phyloP scores from a whole-genome alignment of 176 grass and related monocot species.

The Hyparrhenia diplandra region DNA sequence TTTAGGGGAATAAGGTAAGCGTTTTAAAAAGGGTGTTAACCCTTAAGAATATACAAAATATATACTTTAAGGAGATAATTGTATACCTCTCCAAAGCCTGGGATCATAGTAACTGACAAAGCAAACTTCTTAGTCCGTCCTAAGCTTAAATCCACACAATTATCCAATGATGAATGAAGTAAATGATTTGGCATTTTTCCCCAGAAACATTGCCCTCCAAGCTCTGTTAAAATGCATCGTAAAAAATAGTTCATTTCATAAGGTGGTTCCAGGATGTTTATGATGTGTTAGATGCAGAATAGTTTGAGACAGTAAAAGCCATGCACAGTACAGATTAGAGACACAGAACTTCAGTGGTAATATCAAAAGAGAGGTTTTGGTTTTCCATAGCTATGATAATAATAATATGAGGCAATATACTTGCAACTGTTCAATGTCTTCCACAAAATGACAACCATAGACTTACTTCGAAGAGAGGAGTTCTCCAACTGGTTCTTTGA shows the following conservation, averaged over 20 bases:
- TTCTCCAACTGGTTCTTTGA: slow-evolving; percentile 16
- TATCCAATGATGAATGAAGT: slow-evolving; percentile 63
- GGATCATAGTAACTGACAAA: slow-evolving; percentile 59
- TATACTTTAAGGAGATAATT: background rate
- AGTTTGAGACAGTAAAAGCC: background rate
- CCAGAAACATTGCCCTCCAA: slow-evolving; percentile 79
- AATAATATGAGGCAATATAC: background rate
- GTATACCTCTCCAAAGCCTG: slow-evolving; percentile 65
- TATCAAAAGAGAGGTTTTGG: background rate
- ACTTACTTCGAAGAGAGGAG: slow-evolving; percentile 45
- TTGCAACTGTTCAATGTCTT: background rate
- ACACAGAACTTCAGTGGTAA: background rate
- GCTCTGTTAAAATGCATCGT: slow-evolving; percentile 43
- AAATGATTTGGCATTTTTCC: slow-evolving; percentile 75
- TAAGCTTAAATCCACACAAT: slow-evolving; percentile 62
- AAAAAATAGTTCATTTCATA: slow-evolving; percentile 28
- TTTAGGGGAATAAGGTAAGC: background rate
- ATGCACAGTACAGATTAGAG: background rate
- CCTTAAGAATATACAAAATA: slow-evolving; percentile 16
- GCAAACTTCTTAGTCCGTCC: slow-evolving; percentile 51
- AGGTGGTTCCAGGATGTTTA: background rate
- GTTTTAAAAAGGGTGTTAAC: background rate
- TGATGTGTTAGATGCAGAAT: background rate
- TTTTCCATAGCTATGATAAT: slow-evolving; percentile 7
- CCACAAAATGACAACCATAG: background rate